Base-by-base conservation (phyloP, 495 filamentous ascomycete species). In the Penicillium coffeae region DNA sequence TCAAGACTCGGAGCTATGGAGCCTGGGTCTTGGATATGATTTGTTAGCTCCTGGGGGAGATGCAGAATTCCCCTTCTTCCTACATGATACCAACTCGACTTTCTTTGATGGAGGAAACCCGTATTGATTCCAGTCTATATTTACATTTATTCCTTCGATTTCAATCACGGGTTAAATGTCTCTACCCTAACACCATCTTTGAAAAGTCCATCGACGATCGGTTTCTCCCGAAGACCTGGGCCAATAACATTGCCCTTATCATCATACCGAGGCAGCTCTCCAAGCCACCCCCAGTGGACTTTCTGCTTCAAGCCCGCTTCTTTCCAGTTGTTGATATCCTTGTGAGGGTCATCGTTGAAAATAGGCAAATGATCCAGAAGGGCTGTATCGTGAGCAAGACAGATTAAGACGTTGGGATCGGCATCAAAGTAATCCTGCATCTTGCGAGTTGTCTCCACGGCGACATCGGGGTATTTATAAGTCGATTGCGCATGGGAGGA, bases 291-390 rank as follows among this genome's bases (percentile, higher is more conserved):
- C 40, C 48, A 44, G 34, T 50, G 40, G n/a, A 38, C 42, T 21
- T 37, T 50, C n/a, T 42, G 25, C 37, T 50, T 50, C 27, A 36
- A 10, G 1, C 47, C 47, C 16, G 1, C 1, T 5, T 10, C n/a
- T 9, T 43, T 43, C 47, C 47, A 50, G 5, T 37, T n/a, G 19
- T 43, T 50, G 38, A 50, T 34, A 37, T 50, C 47, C 13, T 36
- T 10, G 1, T 43, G 14, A 8, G 47, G 47, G 16, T 16, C 9
- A n/a, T 50, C 30, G 18, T 50, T 50, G 20, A 43, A 50, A 16
- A 35, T 8, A 6, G 47, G 47, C 27, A 50, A 18, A 42, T 21
- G 12, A 25, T 50, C 39, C 4, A 50, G 18, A 3, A 50, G 30
- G 13, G 20, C 18, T 14, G 47, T 15, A 35, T 50, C 47, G 18